phyloP scores from a whole-genome alignment of 1,284 basidiomycete species.

The Ceratobasidium papillatum region DNA sequence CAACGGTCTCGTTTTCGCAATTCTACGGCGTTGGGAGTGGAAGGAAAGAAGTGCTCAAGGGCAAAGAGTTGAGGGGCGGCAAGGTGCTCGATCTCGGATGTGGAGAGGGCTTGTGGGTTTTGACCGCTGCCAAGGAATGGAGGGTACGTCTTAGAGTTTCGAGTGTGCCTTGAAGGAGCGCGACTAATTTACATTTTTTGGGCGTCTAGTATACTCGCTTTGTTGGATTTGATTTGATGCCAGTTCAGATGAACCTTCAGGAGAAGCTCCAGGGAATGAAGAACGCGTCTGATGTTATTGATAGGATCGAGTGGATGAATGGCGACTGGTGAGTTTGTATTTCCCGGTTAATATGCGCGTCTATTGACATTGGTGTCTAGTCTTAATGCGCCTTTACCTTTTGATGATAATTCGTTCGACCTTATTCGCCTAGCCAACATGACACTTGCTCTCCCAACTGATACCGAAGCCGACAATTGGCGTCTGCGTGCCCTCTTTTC shows the following conservation, averaged over 20 bases:
- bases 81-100: constrained; percentile 32
- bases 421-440: constrained; percentile 39
- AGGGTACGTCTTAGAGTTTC: constrained; percentile 14
- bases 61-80: constrained; percentile 31
- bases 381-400: constrained; percentile 20
- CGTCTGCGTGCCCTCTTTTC: constrained; percentile 29
- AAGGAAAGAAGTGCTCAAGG: constrained; percentile 34
- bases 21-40: constrained; percentile 39
- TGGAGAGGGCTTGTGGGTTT: constrained; percentile 37
- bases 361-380: neutral
- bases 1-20: constrained; percentile 36
- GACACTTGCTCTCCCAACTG: constrained; percentile 32
- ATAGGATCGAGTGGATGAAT: constrained; percentile 36
- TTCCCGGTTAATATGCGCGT: neutral
- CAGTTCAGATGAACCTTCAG: constrained; percentile 37
- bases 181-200: constrained; percentile 6
- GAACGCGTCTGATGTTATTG: constrained; percentile 34
- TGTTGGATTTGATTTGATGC: constrained; percentile 36
- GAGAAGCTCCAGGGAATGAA: constrained; percentile 30
- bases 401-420: constrained; percentile 37
- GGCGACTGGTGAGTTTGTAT: constrained; percentile 29
- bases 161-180: neutral
- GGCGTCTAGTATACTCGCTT: constrained; percentile 32
- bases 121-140: constrained; percentile 37
- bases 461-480: constrained; percentile 23